Conservation (phyloP, 306 rosid genomes). For the Ziziphus jujuba region DNA sequence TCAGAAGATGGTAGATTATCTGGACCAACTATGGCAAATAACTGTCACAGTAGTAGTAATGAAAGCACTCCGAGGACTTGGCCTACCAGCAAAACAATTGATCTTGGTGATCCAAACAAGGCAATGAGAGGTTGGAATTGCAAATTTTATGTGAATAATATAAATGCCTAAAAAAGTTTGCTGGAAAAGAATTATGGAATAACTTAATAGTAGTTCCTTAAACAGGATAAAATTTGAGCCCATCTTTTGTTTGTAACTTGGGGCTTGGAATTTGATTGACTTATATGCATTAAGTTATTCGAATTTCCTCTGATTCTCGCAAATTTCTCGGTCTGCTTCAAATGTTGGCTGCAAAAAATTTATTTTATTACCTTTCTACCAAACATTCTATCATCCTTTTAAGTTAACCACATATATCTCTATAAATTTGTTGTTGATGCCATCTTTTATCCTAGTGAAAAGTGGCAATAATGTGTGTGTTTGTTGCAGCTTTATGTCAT, state of each 20-base stretch:
- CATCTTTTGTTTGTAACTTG: not conserved
- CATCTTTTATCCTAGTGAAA: not conserved
- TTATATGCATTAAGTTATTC: not conserved
- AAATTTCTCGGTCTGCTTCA: no score
- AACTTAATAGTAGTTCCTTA: not conserved
- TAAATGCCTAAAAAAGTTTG: not conserved
- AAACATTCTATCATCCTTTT: not conserved
- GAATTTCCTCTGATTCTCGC: no score
- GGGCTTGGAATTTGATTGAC: not conserved
- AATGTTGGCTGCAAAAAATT: no score
- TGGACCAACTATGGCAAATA: conserved; percentile 43
- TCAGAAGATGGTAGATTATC: conserved; percentile 50
- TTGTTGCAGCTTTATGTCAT: not conserved
- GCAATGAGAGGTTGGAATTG: conserved; percentile 48
- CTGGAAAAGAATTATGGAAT: not conserved
- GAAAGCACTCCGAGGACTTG: conserved; percentile 54
- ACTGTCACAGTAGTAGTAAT: conserved; percentile 62
- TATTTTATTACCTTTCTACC: no score
- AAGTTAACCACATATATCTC: not conserved
- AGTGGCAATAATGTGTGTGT: not conserved
- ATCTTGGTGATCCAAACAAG: conserved; percentile 37
- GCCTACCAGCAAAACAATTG: conserved; percentile 39
- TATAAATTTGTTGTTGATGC: not conserved
- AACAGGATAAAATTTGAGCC: not conserved
- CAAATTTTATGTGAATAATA: not conserved